phyloP scores from a whole-genome alignment of 2,329 filamentous ascomycete genomes.

The Ophiostoma populinum region DNA sequence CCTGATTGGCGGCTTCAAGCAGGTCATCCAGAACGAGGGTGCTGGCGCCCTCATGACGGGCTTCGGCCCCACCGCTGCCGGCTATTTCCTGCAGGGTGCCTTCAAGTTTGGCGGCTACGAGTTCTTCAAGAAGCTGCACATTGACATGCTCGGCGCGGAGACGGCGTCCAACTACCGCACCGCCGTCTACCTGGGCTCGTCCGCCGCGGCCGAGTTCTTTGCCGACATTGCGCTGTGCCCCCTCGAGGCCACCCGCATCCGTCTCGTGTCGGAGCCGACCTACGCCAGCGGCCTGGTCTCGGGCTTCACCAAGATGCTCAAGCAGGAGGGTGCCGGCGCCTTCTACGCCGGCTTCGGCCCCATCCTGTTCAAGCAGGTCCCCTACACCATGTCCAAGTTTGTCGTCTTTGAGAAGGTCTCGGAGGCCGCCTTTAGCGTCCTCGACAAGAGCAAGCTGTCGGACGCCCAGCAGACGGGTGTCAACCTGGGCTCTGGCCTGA shows the following conservation, averaged over 20 bases:
- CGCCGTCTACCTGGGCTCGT: conserved; percentile 51
- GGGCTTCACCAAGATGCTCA: conserved; percentile 59
- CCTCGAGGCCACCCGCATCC: conserved; percentile 71
- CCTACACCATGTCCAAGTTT: conserved; percentile 81
- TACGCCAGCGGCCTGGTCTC: conserved; percentile 56
- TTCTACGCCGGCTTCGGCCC: conserved; percentile 75
- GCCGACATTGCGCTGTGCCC: conserved; percentile 64
- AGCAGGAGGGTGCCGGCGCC: conserved; percentile 55
- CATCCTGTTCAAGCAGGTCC: conserved; percentile 65
- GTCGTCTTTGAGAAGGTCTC: conserved; percentile 72
- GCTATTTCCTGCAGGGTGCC: conserved; percentile 73
- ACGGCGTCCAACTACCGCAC: conserved; percentile 53
- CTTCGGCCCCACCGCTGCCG: conserved; percentile 59
- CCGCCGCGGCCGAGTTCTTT: conserved; percentile 41
- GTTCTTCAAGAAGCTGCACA: conserved; percentile 74
- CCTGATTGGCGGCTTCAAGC: conserved; percentile 60
- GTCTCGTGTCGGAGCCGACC: conserved; percentile 62
- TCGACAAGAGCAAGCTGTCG: conserved; percentile 52
- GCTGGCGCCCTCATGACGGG: conserved; percentile 62
- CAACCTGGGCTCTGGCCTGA: conserved; percentile 34
- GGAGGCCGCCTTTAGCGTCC: conserved; percentile 43
- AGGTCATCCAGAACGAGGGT: conserved; percentile 60
- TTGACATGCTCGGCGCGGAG: conserved; percentile 56
- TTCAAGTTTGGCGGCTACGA: conserved; percentile 83
- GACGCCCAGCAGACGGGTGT: conserved; percentile 49